These are phyloP conservation scores for Colletotrichum tabaci DNA, from an alignment of 2,329 filamentous ascomycete species.

Conservation along the genomic window DNA sequence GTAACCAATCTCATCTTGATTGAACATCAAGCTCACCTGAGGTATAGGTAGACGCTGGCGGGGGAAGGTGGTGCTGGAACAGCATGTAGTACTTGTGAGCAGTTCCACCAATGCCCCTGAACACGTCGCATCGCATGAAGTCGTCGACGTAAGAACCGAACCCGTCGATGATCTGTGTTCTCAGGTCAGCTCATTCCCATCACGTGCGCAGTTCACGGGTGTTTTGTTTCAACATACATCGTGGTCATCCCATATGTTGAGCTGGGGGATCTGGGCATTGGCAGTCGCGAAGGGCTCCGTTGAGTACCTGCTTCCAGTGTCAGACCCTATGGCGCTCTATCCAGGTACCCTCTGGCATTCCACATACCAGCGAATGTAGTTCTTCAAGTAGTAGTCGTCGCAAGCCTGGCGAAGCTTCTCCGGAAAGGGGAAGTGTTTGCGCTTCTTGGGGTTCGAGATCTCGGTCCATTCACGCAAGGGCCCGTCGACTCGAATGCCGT, in stretches of 20 bases:
- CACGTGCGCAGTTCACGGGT: conserved; percentile 38
- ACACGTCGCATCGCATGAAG: conserved; percentile 94
- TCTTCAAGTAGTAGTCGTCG: conserved; percentile 91
- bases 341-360: background rate
- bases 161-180: conserved; percentile 83
- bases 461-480: conserved; percentile 87
- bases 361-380: conserved; percentile 81
- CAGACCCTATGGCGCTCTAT: conserved; percentile 63
- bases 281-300: conserved; percentile 88
- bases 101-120: conserved; percentile 90
- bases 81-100: conserved; percentile 99
- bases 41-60: conserved; percentile 88
- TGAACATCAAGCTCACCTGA: conserved; percentile 67
- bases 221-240: conserved; percentile 66
- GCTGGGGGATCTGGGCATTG: conserved; percentile 92
- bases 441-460: conserved; percentile 86
- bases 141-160: conserved; percentile 94
- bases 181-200: conserved; percentile 47
- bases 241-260: conserved; percentile 99
- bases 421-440: conserved; percentile 83
- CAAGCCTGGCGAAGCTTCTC: conserved; percentile 85
- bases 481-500: conserved; percentile 88
- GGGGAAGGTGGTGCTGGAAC: conserved; percentile 94
- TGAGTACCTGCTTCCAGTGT: conserved; percentile 72
- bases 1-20: conserved; percentile 44